Base-by-base conservation (phyloP, 768 basidiomycete species). In the Paxillus involutus region DNA sequence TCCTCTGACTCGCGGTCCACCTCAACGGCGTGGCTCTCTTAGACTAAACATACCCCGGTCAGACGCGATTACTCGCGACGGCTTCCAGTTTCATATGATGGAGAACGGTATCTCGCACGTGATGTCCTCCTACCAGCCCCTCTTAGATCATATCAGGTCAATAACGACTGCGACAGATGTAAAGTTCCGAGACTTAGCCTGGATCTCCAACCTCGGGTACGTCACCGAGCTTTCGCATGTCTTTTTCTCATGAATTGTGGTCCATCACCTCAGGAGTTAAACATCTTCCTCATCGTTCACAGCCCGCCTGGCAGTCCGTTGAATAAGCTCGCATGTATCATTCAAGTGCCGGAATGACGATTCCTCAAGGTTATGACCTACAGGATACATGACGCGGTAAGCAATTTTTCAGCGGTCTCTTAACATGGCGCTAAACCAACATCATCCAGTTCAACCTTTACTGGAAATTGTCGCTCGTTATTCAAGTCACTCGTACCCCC, bases 391-490 rank as follows among this genome's bases (percentile, higher is more conserved):
- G 21, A 21, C 21, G 21, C 21, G 2, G 21, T 21, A 21, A 21
- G 21, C 21, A 21, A 21, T 21, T 3, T 21, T 3, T 21, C 21
- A 3, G 21, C 21, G 21, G 21, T 21, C 21, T 21, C 21, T 3
- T 21, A 3, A 3, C 21, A 21, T 21, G 21, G n/a, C 21, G 21
- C 21, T 21, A 21, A 21, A 21, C 21, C 21, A 21, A 21, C 21
- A 21, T 21, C 3, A 21, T 21, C 21, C 21, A 21, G 3, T 21
- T 21, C n/a, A n/a, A n/a, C n/a, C n/a, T n/a, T n/a, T n/a, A n/a
- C n/a, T n/a, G n/a, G n/a, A n/a, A n/a, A n/a, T 68, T 74, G 6
- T 61, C 69, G 30, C 59, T 71, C 14, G 68, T 71, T 14, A 47
- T n/a, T 56, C 19, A 65, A 64, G 52, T 59, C 60, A 6, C 54